A percentile compares a stretch with the other conserved stretches of the same genome.
Conservation (phyloP, 129 eudicot genomes). For the Saposhnikovia divaricata region DNA sequence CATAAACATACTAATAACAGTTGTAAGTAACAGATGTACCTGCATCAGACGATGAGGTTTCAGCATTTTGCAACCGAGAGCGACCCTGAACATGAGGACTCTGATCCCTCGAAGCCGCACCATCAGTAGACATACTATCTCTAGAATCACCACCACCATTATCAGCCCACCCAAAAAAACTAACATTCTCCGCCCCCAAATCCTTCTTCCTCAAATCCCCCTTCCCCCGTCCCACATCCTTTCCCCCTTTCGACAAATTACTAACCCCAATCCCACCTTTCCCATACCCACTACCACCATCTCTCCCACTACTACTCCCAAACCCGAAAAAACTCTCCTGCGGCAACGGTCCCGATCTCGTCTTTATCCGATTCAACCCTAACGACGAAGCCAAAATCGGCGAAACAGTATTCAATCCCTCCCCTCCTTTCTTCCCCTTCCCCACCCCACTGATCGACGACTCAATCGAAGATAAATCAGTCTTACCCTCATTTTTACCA, state of each 20-base stretch:
- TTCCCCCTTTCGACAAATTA: constrained; percentile 50
- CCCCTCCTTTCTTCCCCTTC: constrained; percentile 32
- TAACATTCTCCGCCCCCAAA: constrained; percentile 23
- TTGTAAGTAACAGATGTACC: constrained; percentile 33
- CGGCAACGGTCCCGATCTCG: constrained; percentile 97
- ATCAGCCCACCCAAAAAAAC: constrained; percentile 31
- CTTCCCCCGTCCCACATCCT: constrained; percentile 19
- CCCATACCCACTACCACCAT: constrained; percentile 5
- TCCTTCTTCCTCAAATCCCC: constrained; percentile 13
- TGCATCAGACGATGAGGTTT: constrained; percentile 65
- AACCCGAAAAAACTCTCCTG: constrained; percentile 85
- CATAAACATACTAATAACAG: not conserved
- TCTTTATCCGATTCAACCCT: constrained; percentile 88
- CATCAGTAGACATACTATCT: constrained; percentile 46
- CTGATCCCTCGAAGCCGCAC: constrained; percentile 42
- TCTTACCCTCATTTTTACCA: not conserved
- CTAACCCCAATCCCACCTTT: constrained; percentile 64
- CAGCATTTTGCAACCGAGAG: constrained; percentile 56
- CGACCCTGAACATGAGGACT: constrained; percentile 55
- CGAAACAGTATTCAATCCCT: constrained; percentile 49
- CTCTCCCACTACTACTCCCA: constrained; percentile 20
- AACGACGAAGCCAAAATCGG: constrained; percentile 81
- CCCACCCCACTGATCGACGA: not conserved
- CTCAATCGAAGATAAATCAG: not conserved
- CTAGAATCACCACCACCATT: constrained; percentile 33